Conservation (phyloP, 495 filamentous ascomycete genomes). For the Aspergillus diversus region DNA sequence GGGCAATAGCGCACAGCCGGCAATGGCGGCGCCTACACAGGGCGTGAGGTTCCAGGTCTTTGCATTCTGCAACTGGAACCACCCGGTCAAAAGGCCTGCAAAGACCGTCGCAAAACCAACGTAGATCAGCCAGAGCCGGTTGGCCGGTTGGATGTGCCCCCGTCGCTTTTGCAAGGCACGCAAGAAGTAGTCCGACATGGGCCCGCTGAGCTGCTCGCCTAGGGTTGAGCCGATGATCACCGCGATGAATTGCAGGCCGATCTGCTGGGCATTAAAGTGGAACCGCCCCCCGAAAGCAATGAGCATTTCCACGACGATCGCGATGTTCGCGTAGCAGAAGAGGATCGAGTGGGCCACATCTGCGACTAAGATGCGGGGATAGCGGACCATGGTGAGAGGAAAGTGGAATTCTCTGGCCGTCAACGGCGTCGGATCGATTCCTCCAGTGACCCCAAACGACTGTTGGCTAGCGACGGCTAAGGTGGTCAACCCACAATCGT, state of each 20-base stretch:
- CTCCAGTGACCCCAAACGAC: too few species aligned
- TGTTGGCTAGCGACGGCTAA: too few species aligned
- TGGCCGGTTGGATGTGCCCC: slow-evolving; percentile 25
- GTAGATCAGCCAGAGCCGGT: slow-evolving; percentile 42
- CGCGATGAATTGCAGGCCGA: slow-evolving; percentile 40
- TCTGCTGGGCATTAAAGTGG: slow-evolving; percentile 37
- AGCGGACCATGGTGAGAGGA: slow-evolving; percentile 25
- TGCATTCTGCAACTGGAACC: slow-evolving; percentile 34
- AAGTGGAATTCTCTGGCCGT: slow-evolving; percentile 24
- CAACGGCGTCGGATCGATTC: too few species aligned
- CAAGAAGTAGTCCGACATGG: slow-evolving; percentile 36
- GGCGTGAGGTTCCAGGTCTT: slow-evolving; percentile 38
- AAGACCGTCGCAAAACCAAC: slow-evolving; percentile 32
- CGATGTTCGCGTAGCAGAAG: slow-evolving; percentile 39
- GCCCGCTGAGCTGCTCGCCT: slow-evolving; percentile 41
- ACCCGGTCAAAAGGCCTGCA: slow-evolving; percentile 34
- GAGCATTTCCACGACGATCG: slow-evolving; percentile 39
- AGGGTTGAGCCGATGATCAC: slow-evolving; percentile 40
- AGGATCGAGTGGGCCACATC: slow-evolving; percentile 33
- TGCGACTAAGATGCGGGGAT: slow-evolving; percentile 31
- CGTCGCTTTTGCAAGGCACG: slow-evolving; percentile 13
- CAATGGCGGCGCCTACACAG: slow-evolving; percentile 37
- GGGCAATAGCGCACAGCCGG: slow-evolving; percentile 30
- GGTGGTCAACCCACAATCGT: too few species aligned
- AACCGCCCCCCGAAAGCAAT: slow-evolving; percentile 37